Conservation (phyloP, 768 basidiomycete genomes). For the Collybia nuda region DNA sequence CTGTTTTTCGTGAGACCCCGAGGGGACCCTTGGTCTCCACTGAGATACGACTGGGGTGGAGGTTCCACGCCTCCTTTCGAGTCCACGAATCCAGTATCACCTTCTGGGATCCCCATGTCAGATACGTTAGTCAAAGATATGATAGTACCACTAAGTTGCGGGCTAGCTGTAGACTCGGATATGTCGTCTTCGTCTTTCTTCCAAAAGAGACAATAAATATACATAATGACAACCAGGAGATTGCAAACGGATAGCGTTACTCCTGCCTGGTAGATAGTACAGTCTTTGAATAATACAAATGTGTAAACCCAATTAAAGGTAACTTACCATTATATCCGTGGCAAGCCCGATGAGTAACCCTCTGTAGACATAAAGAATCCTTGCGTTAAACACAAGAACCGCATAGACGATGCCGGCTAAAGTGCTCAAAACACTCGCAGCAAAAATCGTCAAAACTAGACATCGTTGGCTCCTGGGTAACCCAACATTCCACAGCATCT, state of each 20-base stretch:
- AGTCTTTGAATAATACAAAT: too few species aligned
- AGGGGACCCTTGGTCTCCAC: too few species aligned
- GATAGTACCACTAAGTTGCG: too few species aligned
- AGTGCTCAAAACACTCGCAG: conserved; percentile 19
- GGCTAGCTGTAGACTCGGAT: conserved; percentile 1
- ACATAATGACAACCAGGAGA: conserved; percentile 17
- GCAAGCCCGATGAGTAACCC: conserved; percentile 9
- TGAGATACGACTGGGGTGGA: too few species aligned
- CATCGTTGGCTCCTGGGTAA: conserved; percentile 16
- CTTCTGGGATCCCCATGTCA: too few species aligned
- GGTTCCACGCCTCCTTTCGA: too few species aligned
- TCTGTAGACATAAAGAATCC: conserved; percentile 5
- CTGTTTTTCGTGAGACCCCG: too few species aligned
- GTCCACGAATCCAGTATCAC: too few species aligned
- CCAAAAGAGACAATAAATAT: conserved; percentile 9
- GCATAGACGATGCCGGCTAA: conserved; percentile 17
- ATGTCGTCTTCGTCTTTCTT: conserved; percentile 6
- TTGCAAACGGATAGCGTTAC: conserved; percentile 21
- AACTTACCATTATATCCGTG: conserved; percentile 17
- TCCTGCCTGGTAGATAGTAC: conserved; percentile 11
- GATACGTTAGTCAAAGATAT: too few species aligned
- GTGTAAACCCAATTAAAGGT: too few species aligned
- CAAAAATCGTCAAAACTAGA: conserved; percentile 23
- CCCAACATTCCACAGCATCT: conserved; percentile 21
- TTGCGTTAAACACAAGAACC: conserved; percentile 13